A percentile compares a stretch with the other conserved stretches of the same genome.
Evolutionary conservation across 768 basidiomycete species (phyloP).

Genomic region (Hirschioporus abietinus): DNA sequence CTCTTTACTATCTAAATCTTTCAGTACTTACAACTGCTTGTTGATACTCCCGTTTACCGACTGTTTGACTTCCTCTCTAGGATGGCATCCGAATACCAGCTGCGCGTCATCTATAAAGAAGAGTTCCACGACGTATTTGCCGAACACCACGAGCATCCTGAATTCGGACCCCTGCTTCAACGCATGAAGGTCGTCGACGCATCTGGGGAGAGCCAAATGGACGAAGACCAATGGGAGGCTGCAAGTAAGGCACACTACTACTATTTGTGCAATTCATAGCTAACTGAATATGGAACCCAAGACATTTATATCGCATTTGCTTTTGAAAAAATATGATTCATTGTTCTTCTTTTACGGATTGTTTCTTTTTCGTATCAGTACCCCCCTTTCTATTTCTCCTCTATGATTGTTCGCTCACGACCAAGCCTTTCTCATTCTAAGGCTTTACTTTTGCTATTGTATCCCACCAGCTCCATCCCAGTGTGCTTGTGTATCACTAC

Average conservation of each 20-base stretch:
- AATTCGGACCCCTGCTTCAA: constrained; percentile 78
- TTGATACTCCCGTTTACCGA: constrained; percentile 4
- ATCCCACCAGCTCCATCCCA: neutral
- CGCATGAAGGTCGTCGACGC: constrained; percentile 90
- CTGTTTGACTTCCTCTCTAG: constrained; percentile 32
- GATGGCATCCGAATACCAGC: constrained; percentile 76
- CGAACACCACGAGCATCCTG: constrained; percentile 72
- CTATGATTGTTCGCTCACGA: neutral
- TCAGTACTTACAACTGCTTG: constrained; percentile 13
- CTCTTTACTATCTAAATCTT: neutral
- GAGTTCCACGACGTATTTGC: constrained; percentile 88
- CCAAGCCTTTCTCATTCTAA: neutral
- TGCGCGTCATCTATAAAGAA: constrained; percentile 71
- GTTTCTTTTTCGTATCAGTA: neutral
- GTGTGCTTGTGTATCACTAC: neutral
- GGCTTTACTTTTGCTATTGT: neutral
- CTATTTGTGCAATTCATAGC: neutral
- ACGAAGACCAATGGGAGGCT: constrained; percentile 95
- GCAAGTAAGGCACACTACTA: constrained; percentile 66
- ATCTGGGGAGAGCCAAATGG: constrained; percentile 86
- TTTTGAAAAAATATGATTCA: constrained; percentile 58
- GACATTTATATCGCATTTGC: constrained; percentile 95
- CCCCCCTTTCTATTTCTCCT: neutral
- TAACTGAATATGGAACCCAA: constrained; percentile 27
- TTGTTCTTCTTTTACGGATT: neutral